A percentile compares a stretch with the other conserved stretches of the same genome.
Conservation (phyloP, 441 rosid genomes). For the Brassica balearica region DNA sequence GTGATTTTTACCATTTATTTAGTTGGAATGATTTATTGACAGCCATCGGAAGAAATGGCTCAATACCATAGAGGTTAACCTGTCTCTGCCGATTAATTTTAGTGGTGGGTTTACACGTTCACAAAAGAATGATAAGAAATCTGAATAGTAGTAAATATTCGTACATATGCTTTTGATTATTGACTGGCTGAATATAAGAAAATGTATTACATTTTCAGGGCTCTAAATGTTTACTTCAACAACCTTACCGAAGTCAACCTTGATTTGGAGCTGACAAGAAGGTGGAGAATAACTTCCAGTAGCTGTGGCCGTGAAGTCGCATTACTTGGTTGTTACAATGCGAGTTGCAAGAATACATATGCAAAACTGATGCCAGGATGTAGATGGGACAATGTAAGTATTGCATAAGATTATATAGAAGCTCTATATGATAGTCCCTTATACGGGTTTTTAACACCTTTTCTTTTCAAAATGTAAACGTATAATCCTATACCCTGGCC, state of each 20-base stretch:
- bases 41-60: background rate
- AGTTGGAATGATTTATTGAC: no score
- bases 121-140: conserved; percentile 76
- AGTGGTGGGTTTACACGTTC: conserved; percentile 62
- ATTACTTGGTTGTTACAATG: no score
- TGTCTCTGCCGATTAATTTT: no score
- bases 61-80: no score
- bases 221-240: conserved; percentile 83
- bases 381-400: no score
- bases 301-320: no score
- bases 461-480: conserved; percentile 58
- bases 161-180: background rate
- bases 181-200: background rate
- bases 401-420: conserved; percentile 12
- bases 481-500: conserved; percentile 84
- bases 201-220: conserved; percentile 57
- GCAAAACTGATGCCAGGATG: no score
- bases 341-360: no score
- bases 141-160: background rate
- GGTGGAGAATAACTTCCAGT: no score
- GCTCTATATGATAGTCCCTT: background rate
- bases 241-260: conserved; percentile 76
- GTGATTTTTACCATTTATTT: no score
- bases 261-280: no score
- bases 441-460: conserved; percentile 1